These are phyloP conservation scores for Calonectria montana DNA, from an alignment of 2,329 filamentous ascomycete species.

Conservation along the genomic window DNA sequence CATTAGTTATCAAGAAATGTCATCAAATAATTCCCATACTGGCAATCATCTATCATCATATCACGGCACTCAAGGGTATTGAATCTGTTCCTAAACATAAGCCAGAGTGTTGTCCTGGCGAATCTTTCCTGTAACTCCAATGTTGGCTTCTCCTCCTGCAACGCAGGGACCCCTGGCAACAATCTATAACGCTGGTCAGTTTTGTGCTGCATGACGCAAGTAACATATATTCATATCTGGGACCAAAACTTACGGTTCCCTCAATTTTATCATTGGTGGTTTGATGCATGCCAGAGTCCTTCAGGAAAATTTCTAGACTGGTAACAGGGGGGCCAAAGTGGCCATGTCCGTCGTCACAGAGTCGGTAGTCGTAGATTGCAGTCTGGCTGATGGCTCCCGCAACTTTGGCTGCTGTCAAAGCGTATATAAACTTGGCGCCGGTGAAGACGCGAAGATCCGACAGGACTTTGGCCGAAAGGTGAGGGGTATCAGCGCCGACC, in stretches of 20 bases:
- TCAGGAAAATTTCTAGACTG: slow-evolving; percentile 81
- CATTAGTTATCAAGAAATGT: slow-evolving; percentile 6
- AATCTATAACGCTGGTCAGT: slow-evolving; percentile 62
- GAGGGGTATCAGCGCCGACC: slow-evolving; percentile 69
- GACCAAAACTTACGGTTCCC: slow-evolving; percentile 68
- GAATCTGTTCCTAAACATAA: slow-evolving; percentile 52
- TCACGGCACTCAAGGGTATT: background rate
- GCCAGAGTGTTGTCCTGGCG: slow-evolving; percentile 80
- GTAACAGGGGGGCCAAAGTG: slow-evolving; percentile 89
- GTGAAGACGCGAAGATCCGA: slow-evolving; percentile 87
- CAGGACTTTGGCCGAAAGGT: slow-evolving; percentile 75
- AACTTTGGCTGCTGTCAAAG: slow-evolving; percentile 83
- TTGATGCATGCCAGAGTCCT: slow-evolving; percentile 69
- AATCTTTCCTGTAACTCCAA: slow-evolving; percentile 74
- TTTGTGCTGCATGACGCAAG: background rate
- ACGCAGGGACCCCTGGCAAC: slow-evolving; percentile 80
- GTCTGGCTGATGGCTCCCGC: slow-evolving; percentile 92
- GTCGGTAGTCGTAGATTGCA: slow-evolving; percentile 87
- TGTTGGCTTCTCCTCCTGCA: slow-evolving; percentile 70
- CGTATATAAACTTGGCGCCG: slow-evolving; percentile 84
- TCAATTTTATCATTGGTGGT: slow-evolving; percentile 71
- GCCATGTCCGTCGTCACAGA: slow-evolving; percentile 51
- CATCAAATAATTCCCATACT: background rate
- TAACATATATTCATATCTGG: background rate
- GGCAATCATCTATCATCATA: slow-evolving; percentile 6